Percentiles rank a stretch among this genome's conserved stretches.
phyloP scores from a whole-genome alignment of 1,139 yeast genomes.

The Blastobotrys buckinghamii region DNA sequence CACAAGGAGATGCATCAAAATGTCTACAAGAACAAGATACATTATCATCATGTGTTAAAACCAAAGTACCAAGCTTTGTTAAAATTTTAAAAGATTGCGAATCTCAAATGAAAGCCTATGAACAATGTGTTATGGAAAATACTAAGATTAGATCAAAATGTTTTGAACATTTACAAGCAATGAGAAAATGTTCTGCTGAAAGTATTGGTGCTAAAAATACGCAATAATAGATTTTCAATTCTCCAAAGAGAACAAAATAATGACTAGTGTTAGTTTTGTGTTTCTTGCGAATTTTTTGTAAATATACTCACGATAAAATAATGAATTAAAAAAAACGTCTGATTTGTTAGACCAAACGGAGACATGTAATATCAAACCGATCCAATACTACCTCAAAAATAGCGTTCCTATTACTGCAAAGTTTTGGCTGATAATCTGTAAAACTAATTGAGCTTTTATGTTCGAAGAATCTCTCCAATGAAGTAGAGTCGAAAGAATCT shows the following conservation, averaged over 20 bases:
- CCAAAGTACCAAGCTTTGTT: constrained; percentile 57
- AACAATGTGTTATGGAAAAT: constrained; percentile 47
- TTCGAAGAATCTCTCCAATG: too few species aligned
- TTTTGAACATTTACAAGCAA: constrained; percentile 32
- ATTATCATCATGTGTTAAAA: constrained; percentile 52
- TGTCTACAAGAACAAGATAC: constrained; percentile 48
- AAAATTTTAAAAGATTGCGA: constrained; percentile 55
- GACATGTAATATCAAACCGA: too few species aligned
- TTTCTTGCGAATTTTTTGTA: not conserved
- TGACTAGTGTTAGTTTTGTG: not conserved
- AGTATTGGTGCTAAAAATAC: constrained; percentile 21
- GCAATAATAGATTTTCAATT: constrained; percentile 8
- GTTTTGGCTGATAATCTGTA: too few species aligned
- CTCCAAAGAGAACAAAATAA: not conserved
- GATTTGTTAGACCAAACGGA: too few species aligned
- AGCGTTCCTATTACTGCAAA: too few species aligned
- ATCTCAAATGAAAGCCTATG: constrained; percentile 51
- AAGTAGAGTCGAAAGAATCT: too few species aligned
- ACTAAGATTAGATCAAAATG: constrained; percentile 40
- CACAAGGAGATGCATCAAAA: constrained; percentile 41
- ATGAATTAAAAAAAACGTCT: too few species aligned
- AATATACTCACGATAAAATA: not conserved
- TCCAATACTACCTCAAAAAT: too few species aligned
- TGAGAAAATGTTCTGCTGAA: constrained; percentile 36
- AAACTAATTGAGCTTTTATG: too few species aligned